Evolutionary conservation across 805 yeast genomes (phyloP).

Genomic region (Ogataea nonfermentans): DNA sequence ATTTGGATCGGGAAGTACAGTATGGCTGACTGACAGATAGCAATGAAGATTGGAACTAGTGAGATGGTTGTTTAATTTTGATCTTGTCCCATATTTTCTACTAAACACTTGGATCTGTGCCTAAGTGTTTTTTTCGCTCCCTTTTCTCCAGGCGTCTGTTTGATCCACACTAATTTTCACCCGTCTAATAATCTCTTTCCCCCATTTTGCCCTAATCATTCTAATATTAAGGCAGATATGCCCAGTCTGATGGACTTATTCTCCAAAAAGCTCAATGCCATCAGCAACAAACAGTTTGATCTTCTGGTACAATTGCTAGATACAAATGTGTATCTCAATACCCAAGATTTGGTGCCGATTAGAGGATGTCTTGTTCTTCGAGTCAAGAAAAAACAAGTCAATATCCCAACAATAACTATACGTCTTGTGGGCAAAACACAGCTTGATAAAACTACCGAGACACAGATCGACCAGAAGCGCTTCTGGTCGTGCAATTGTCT

Average conservation of each 20-base stretch:
- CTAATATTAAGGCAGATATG: constrained; percentile 3
- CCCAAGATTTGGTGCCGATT: constrained; percentile 16
- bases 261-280: neutral
- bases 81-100: neutral
- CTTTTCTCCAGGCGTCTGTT: no score
- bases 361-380: constrained; percentile 23
- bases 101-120: neutral
- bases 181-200: neutral
- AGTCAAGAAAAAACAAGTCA: constrained; percentile 16
- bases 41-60: no score
- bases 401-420: constrained; percentile 13
- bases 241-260: neutral
- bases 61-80: neutral
- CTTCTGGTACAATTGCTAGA: constrained; percentile 10
- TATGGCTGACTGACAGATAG: no score
- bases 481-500: constrained; percentile 6
- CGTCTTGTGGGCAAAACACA: constrained; percentile 17
- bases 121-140: no score
- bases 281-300: constrained; percentile 2
- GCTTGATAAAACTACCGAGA: neutral
- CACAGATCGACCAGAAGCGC: neutral
- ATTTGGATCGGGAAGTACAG: no score
- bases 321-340: constrained; percentile 12
- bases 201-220: constrained; percentile 3
- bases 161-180: neutral